Conservation (phyloP, 176 grass and related monocot species). For the Thinopyrum elongatum region DNA sequence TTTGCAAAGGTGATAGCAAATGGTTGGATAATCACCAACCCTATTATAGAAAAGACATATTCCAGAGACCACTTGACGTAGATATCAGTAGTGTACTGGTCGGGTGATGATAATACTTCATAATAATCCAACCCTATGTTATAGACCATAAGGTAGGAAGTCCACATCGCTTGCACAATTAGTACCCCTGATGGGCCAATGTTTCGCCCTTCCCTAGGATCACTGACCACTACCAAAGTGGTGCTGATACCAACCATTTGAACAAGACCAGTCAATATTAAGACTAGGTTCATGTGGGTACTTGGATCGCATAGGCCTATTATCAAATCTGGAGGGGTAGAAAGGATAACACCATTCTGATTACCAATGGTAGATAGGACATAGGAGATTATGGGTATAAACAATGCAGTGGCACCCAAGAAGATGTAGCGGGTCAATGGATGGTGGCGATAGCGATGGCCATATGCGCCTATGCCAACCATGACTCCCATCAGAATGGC, state of each 20-base stretch:
- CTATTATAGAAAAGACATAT: too few species aligned
- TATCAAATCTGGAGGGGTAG: too few species aligned
- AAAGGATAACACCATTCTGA: neutral
- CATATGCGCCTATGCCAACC: neutral
- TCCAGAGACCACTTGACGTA: too few species aligned
- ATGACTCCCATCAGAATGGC: neutral
- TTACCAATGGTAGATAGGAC: neutral
- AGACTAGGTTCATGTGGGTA: neutral
- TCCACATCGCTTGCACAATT: neutral
- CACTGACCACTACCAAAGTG: neutral
- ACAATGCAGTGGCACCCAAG: neutral
- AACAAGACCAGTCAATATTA: neutral
- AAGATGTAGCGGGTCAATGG: neutral
- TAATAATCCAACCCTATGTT: too few species aligned
- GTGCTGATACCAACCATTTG: neutral
- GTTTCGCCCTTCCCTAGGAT: neutral
- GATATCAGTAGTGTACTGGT: too few species aligned
- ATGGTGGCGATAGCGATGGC: neutral
- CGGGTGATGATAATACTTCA: too few species aligned
- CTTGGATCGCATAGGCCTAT: neutral
- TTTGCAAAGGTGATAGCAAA: neutral
- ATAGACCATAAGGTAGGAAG: neutral
- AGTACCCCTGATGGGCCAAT: neutral
- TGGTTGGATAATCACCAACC: neutral
- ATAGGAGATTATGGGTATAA: neutral